A percentile compares a stretch with the other conserved stretches of the same genome.
Conservation (phyloP, 2,329 filamentous ascomycete genomes). For the Sclerotinia subarctica region DNA sequence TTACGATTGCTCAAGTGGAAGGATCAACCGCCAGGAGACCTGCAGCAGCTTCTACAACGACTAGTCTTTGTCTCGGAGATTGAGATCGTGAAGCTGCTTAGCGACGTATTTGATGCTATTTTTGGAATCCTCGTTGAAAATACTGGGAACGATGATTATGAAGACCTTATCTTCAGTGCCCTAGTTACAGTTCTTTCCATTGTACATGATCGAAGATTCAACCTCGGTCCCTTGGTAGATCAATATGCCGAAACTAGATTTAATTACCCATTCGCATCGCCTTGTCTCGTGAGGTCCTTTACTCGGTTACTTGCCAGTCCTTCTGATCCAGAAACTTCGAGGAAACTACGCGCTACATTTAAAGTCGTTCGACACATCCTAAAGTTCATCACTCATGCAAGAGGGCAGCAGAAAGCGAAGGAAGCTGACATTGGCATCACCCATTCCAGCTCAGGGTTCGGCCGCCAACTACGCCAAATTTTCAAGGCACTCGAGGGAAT, state of each 20-base stretch:
- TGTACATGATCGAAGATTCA: conserved; percentile 90
- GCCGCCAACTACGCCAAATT: conserved; percentile 76
- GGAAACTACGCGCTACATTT: conserved; percentile 84
- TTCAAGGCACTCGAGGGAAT: conserved; percentile 87
- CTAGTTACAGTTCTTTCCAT: conserved; percentile 88
- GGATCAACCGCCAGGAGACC: conserved; percentile 66
- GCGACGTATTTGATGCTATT: conserved; percentile 83
- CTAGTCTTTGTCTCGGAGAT: conserved; percentile 95
- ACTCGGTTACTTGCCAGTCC: conserved; percentile 78
- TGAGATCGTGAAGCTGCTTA: conserved; percentile 91
- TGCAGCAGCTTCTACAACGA: conserved; percentile 72
- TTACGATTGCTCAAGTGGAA: conserved; percentile 85
- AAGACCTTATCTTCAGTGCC: conserved; percentile 88
- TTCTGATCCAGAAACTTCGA: conserved; percentile 76
- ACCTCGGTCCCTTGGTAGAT: conserved; percentile 85
- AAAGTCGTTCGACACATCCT: conserved; percentile 92
- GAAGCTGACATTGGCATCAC: conserved; percentile 84
- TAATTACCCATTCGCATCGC: conserved; percentile 88
- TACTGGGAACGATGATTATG: conserved; percentile 85
- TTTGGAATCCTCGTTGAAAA: conserved; percentile 91
- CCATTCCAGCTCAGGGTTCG: conserved; percentile 69
- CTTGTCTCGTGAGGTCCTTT: conserved; percentile 83
- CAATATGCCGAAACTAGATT: conserved; percentile 86
- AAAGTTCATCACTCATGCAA: conserved; percentile 89
- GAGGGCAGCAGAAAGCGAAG: conserved; percentile 82